These are phyloP conservation scores for Trichosporon ovoides DNA, from an alignment of 1,284 basidiomycete genomes.

Conservation along the genomic window DNA sequence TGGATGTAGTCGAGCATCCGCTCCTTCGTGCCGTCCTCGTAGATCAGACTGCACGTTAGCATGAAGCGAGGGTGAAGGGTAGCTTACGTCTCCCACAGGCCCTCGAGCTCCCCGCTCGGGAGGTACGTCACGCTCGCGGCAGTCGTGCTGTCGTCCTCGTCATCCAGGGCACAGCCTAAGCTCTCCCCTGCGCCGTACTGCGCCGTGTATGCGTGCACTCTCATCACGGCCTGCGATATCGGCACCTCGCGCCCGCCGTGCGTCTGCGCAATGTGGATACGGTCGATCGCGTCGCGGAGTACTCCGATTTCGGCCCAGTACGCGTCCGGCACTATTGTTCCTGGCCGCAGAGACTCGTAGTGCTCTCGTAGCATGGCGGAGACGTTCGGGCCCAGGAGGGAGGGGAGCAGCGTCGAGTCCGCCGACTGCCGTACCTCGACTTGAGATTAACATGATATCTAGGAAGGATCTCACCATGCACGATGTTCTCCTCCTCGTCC, in stretches of 20 bases:
- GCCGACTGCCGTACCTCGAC: slow-evolving; percentile 66
- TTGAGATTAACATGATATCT: slow-evolving; percentile 47
- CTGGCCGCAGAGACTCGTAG: not conserved
- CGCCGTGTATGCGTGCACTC: slow-evolving; percentile 83
- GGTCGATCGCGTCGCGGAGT: slow-evolving; percentile 68
- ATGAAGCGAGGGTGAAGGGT: not conserved
- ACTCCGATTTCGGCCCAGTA: slow-evolving; percentile 55
- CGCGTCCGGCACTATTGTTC: slow-evolving; percentile 10
- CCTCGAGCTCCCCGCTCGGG: slow-evolving; percentile 75
- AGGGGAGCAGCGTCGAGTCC: not conserved
- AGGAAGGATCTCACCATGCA: slow-evolving; percentile 27
- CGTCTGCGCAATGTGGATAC: slow-evolving; percentile 60
- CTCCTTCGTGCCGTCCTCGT: slow-evolving; percentile 80
- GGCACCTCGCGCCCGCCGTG: not conserved
- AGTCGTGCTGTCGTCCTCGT: slow-evolving; percentile 69
- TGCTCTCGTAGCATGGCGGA: slow-evolving; percentile 3
- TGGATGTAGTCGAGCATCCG: slow-evolving; percentile 89
- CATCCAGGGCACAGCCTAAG: slow-evolving; percentile 47
- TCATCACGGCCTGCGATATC: slow-evolving; percentile 48
- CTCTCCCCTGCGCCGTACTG: slow-evolving; percentile 72
- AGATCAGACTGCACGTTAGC: slow-evolving; percentile 65
- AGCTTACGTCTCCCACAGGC: slow-evolving; percentile 65
- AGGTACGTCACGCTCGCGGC: slow-evolving; percentile 82
- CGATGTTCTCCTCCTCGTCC: slow-evolving; percentile 8
- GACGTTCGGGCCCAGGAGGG: slow-evolving; percentile 4